Base-by-base conservation (phyloP, 331 rosid species). In the Stylosanthes scabra region DNA sequence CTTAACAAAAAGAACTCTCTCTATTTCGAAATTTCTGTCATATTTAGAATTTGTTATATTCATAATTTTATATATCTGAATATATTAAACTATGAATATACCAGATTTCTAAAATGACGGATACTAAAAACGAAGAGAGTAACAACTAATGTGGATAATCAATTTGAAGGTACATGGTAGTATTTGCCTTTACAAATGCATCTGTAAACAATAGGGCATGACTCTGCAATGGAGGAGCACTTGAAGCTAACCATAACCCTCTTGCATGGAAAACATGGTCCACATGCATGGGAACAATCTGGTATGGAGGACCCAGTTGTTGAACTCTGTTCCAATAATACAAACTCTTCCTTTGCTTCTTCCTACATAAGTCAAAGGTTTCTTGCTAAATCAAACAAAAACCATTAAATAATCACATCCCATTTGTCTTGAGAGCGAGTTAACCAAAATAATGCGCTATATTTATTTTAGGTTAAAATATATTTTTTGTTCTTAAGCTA, bases 281-380 rank as follows among this genome's bases (percentile, higher is more conserved):
- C 99, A 58, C 99, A 91, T 20, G 99, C 99, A 76, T 88, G 99
- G 5, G 97, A 86, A 52, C 99, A 94, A 82, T 94, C 96, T 25
- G 99, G 97, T 79, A 94, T 78, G 72, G 79, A 90, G 9, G 97
- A 94, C 1, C 97, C 97, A n/a, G n/a, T n/a, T 0, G 87, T 89
- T 52, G 90, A 90, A 78, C 78, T 87, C 13, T 81, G 72, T 71
- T 90, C 93, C 89, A 80, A 83, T 46, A 80, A 83, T 46, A 75
- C 85, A 63, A 69, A n/a, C 8, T 63, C 88, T 64, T 72, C 85
- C 64, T 74, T 82, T 78, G 59, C 75, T 69, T 59, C 81, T 59
- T 80, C 75, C 91, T 84, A 41, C 41, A 55, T 2, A 63, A 51
- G 72, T 68, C 68, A 28, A 45, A 72, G 52, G 2, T 39, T 11